Evolutionary conservation across 352 stramenopile genomes (phyloP).

Genomic region (Lagenidium giganteum): DNA sequence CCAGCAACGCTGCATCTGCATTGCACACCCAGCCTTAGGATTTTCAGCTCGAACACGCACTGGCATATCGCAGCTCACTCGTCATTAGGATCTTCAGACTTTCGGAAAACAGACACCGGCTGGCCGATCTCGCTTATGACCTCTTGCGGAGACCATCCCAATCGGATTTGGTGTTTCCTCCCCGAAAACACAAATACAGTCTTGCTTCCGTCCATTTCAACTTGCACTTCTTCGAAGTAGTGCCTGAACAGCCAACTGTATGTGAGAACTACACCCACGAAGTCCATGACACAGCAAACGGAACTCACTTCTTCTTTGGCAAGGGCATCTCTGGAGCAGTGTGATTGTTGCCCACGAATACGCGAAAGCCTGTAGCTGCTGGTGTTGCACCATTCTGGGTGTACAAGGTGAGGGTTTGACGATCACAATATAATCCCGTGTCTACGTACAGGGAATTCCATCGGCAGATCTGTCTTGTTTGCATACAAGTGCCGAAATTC

Average conservation of each 20-base stretch:
- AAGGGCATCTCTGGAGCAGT: constrained; percentile 18
- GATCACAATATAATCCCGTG: too few species aligned
- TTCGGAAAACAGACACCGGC: constrained; percentile 74
- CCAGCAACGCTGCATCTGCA: constrained; percentile 42
- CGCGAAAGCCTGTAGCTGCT: constrained; percentile 47
- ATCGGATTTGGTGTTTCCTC: constrained; percentile 58
- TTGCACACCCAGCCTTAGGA: too few species aligned
- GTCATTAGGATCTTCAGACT: constrained; percentile 66
- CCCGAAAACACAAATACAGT: constrained; percentile 47
- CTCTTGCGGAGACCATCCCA: constrained; percentile 78
- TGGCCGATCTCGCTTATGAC: constrained; percentile 73
- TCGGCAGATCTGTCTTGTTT: constrained; percentile 48
- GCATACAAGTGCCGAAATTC: constrained; percentile 55
- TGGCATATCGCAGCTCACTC: constrained; percentile 29
- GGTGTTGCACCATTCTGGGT: constrained; percentile 53
- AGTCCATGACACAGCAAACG: too few species aligned
- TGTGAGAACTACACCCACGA: too few species aligned
- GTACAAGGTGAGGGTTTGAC: too few species aligned
- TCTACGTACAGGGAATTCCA: constrained; percentile 60
- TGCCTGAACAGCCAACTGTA: too few species aligned
- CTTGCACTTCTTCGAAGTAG: constrained; percentile 70
- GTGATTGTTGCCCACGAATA: constrained; percentile 45
- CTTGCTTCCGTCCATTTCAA: constrained; percentile 37
- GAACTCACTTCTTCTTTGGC: too few species aligned
- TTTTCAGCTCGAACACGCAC: too few species aligned